Conservation (phyloP, 805 yeast species). For the Ogataea glucozyma region DNA sequence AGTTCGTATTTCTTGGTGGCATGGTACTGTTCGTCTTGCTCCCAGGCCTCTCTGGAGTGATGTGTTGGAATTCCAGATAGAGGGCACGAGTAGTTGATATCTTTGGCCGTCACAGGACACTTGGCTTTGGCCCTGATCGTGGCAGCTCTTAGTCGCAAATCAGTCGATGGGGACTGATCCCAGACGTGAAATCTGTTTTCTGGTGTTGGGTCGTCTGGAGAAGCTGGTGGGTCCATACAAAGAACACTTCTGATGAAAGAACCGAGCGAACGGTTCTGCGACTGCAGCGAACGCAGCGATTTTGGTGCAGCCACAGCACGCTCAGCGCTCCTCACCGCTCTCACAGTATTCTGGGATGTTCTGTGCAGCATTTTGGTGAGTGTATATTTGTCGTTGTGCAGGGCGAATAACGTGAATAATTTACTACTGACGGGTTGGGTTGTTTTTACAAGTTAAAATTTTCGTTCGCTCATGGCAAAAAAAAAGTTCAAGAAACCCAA, state of each 20-base stretch:
- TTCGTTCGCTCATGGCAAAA: neutral
- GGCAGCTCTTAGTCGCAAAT: conserved; percentile 88
- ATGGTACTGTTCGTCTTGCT: conserved; percentile 73
- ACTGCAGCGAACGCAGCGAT: too few relatives aligned
- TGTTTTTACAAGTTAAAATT: neutral
- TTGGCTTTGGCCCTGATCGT: conserved; percentile 81
- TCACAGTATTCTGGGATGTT: conserved; percentile 1
- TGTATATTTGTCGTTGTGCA: too few relatives aligned
- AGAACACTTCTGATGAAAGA: conserved; percentile 39
- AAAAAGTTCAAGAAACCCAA: neutral
- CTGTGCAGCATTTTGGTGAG: neutral
- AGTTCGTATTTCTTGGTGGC: conserved; percentile 62
- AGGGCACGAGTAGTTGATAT: conserved; percentile 87
- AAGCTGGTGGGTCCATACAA: conserved; percentile 59
- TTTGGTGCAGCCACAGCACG: neutral
- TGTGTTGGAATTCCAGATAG: conserved; percentile 96
- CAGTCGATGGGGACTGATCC: conserved; percentile 91
- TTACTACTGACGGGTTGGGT: neutral
- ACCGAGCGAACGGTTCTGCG: conserved; percentile 20
- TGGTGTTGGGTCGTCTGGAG: conserved; percentile 66
- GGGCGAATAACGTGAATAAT: too few relatives aligned
- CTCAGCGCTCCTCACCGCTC: too few relatives aligned
- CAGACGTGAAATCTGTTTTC: conserved; percentile 80
- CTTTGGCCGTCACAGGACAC: conserved; percentile 86
- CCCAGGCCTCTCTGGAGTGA: conserved; percentile 88